These are phyloP conservation scores for Boletus rex-veris DNA, from an alignment of 768 basidiomycete genomes.

Conservation along the genomic window DNA sequence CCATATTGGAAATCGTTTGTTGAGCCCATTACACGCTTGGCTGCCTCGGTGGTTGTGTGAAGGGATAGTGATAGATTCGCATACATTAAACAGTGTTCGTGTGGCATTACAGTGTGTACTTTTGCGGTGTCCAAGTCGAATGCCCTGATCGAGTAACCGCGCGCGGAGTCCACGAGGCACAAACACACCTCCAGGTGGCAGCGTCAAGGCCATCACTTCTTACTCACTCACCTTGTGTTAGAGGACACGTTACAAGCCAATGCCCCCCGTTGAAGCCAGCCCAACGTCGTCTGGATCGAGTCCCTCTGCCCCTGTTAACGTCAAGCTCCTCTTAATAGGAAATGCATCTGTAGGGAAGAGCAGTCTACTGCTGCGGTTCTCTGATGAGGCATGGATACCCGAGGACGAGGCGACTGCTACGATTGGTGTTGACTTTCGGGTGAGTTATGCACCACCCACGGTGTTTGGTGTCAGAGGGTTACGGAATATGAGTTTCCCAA, in stretches of 20 bases:
- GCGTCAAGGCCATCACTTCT: not conserved
- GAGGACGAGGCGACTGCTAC: slow-evolving; percentile 87
- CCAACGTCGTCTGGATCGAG: slow-evolving; percentile 25
- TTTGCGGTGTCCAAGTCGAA: not conserved
- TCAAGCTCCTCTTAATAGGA: slow-evolving; percentile 81
- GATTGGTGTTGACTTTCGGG: slow-evolving; percentile 82
- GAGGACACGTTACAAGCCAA: slow-evolving; percentile 2
- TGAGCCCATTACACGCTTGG: not conserved
- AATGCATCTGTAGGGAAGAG: slow-evolving; percentile 93
- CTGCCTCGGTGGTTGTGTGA: not conserved
- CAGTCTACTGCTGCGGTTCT: slow-evolving; percentile 89
- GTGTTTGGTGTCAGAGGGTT: no score
- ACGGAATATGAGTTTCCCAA: not conserved
- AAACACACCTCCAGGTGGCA: not conserved
- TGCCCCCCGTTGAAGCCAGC: slow-evolving; percentile 21
- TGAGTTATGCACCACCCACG: slow-evolving; percentile 36
- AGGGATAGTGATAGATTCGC: slow-evolving; percentile 3
- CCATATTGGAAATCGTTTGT: not conserved
- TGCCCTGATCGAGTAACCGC: slow-evolving; percentile 20
- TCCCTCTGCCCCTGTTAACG: slow-evolving; percentile 48
- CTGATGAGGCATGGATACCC: slow-evolving; percentile 92
- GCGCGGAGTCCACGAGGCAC: slow-evolving; percentile 23
- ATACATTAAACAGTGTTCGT: not conserved
- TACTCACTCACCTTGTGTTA: not conserved
- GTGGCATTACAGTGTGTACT: slow-evolving; percentile 4